Base-by-base conservation (phyloP, 257 asterid species). In the Buddleja alternifolia region DNA sequence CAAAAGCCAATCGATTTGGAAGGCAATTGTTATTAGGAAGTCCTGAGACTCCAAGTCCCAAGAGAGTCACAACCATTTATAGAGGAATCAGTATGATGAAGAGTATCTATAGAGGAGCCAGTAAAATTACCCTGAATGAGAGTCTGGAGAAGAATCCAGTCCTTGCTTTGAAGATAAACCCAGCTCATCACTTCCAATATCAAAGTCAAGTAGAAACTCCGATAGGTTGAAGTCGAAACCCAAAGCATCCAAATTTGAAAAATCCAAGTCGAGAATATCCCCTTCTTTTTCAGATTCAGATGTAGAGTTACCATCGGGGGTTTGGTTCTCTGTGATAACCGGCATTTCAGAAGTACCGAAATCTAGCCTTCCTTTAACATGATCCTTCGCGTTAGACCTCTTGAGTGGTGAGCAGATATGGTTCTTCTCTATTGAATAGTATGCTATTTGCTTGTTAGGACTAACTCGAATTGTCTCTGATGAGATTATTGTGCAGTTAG, bases 331-430 rank as follows among this genome's bases (percentile, higher is more conserved):
- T 21, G 84, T 60, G 53, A 77, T 73, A 55, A 69, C 47, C 16
- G 86, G 88, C 73, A 72, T 72, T 40, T 91, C 92, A 23, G 83
- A 74, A 63, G 86, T 67, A 58, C 85, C 96, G 75, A 94, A 91
- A 76, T 94, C 90, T 53, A 94, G 81, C 88, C 91, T 87, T 62
- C 96, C 92, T 70, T 89, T 89, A 37, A 87, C 95, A 63, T 89
- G 91, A 51, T 90, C 96, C 84, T 84, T 86, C 45, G 52, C 66
- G 67, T 47, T 77, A 57, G 82, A 73, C 73, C 88, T 82, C 80
- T 66, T 82, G 72, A 46, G 15, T 1, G 99, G 99, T 15, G 97
- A 94, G 70, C 85, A 80, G 41, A 87, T 80, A 36, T 74, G 90
- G 66, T 87, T 94, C 75, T 86, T 87, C 81, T 88, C 93, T 48